Percentiles rank a stretch among this genome's conserved stretches.
These are phyloP conservation scores for Geranomyces variabilis DNA, from an alignment of 192 early-diverging fungal species.

Conservation along the genomic window DNA sequence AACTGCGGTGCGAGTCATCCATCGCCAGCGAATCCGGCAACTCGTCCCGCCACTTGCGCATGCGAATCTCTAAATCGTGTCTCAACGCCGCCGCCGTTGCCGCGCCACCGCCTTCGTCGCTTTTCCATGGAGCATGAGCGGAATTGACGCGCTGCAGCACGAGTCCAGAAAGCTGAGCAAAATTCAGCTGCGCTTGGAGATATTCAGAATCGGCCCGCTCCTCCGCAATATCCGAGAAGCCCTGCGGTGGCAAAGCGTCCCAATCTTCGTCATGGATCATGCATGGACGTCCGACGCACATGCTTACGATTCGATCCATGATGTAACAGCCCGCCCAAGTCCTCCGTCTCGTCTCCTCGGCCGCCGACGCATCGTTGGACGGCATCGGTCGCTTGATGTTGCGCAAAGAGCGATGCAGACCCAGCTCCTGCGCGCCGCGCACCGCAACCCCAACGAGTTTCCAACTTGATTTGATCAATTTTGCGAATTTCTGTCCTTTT, in stretches of 20 bases:
- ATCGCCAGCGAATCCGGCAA: neutral
- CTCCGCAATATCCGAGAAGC: neutral
- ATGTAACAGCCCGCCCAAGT: slow-evolving; percentile 26
- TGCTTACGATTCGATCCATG: slow-evolving; percentile 13
- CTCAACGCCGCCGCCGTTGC: neutral
- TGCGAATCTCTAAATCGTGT: neutral
- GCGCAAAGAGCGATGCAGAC: slow-evolving; percentile 24
- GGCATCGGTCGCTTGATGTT: slow-evolving; percentile 36
- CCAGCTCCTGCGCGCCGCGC: slow-evolving; percentile 24
- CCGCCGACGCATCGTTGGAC: slow-evolving; percentile 12
- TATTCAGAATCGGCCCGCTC: neutral
- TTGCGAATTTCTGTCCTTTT: neutral
- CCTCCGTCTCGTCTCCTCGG: slow-evolving; percentile 19
- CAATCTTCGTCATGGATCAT: slow-evolving; percentile 29
- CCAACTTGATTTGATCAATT: slow-evolving; percentile 9
- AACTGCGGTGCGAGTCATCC: neutral
- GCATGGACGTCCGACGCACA: slow-evolving; percentile 6
- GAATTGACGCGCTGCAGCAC: neutral
- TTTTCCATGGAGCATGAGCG: neutral
- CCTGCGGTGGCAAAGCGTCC: slow-evolving; percentile 4
- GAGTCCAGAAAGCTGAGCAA: neutral
- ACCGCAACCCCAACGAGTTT: slow-evolving; percentile 7
- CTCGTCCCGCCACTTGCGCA: neutral
- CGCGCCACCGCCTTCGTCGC: neutral
- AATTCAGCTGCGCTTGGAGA: neutral